Evolutionary conservation across 2,329 filamentous ascomycete species (phyloP), one percentile per base, ranked within the genome.

Genomic region (Zasmidium citrigriseum): DNA sequence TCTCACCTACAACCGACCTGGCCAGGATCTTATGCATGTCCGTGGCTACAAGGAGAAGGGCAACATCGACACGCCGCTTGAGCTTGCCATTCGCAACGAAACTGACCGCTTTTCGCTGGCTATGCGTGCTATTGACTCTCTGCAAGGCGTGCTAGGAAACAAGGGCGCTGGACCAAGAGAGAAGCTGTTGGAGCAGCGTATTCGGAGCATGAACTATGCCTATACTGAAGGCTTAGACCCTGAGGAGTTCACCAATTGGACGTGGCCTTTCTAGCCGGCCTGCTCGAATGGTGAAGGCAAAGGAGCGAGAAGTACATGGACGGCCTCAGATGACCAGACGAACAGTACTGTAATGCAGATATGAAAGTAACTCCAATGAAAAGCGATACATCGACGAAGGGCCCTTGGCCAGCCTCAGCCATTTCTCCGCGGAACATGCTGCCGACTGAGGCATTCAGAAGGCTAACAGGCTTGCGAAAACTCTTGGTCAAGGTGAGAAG

Each of bases 11-110:
- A 88, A 89, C 77, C 85, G 89, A 1, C 86, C 86, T 1, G 89
- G 88, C 4, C 84, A 82, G 72, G 72, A 80, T 47, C 86, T 89
- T 73, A 74, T 92, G 62, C 86, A 90, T 67, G 89, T 93, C n/a
- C 81, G 86, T 27, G 89, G 89, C 1, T 93, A 92, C 79, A 86
- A 83, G 69, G 89, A 93, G 78, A 92, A 93, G 82, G 89, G 89
- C 48, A 93, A 92, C 72, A 92, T 92, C 66, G 88, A 93, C 71
- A 92, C 89, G 0, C 89, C 89, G 1, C 84, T 92, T 20, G 89
- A 91, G 75, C 78, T 93, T 63, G 89, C 89, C 24, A 90, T 92
- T 70, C 82, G 89, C 59, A 93, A 93, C 75, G 82, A 87, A 68
- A 89, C 89, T 0, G 89, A 93, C 75, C 82, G 89, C 24, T 93